phyloP scores from a whole-genome alignment of 441 rosid species.

The Euphorbia celastroides region DNA sequence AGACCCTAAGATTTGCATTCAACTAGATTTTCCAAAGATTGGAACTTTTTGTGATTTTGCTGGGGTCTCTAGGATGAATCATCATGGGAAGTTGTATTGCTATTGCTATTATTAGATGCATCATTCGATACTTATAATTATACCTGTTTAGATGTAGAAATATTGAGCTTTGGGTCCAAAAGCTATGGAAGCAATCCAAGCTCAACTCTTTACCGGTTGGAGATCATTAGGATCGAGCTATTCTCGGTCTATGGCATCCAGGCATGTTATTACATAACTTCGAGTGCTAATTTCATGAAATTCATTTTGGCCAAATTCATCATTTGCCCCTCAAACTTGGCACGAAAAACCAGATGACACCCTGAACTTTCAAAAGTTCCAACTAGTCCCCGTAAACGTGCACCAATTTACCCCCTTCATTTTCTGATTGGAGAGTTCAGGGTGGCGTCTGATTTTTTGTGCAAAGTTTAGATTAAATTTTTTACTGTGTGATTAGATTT shows the following conservation, averaged over 20 bases:
- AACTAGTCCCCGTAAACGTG: too few species aligned
- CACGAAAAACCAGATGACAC: too few species aligned
- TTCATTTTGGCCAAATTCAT: too few species aligned
- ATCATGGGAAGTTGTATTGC: not conserved
- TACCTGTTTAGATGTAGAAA: conserved; percentile 46
- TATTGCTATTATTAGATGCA: not conserved
- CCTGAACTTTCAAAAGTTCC: too few species aligned
- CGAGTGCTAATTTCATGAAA: conserved; percentile 10
- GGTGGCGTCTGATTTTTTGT: too few species aligned
- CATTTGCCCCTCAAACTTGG: too few species aligned
- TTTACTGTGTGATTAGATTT: too few species aligned
- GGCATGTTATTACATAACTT: conserved; percentile 38
- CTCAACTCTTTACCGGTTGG: conserved; percentile 66
- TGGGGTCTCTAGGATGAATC: not conserved
- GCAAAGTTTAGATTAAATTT: too few species aligned
- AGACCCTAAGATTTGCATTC: too few species aligned
- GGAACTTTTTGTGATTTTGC: not conserved
- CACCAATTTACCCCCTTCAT: too few species aligned
- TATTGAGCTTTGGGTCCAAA: conserved; percentile 38
- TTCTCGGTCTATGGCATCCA: conserved; percentile 71
- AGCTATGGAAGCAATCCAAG: conserved; percentile 34
- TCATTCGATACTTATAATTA: conserved; percentile 4
- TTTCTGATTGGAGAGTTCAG: too few species aligned
- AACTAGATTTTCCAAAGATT: not conserved
- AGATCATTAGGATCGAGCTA: conserved; percentile 70